Evolutionary conservation across 208 protist genomes (phyloP), one percentile per base, ranked within the genome.

Genomic region (Wallacemonas collosoma): DNA sequence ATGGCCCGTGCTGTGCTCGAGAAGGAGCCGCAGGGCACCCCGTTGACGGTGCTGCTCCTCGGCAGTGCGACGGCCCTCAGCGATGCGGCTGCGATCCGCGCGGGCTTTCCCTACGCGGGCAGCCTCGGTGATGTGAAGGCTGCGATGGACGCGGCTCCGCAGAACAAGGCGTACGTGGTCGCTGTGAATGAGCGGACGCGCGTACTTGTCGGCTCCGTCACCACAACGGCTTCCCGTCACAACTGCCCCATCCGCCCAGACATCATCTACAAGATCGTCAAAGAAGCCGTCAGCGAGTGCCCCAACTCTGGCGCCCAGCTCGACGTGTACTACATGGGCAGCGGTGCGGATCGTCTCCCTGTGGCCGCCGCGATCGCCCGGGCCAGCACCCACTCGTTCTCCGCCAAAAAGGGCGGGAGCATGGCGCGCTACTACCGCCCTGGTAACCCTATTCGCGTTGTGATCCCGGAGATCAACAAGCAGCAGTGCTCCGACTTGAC

Each of bases 211-310:
- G 87, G 83, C 8, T 73, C 73, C 63, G 77, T 93, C n/a, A 40
- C 84, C 2, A 63, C 68, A 1, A 68, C 47, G 14, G 82, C 87
- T 1, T 94, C 91, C 9, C 83, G 91, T 54, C 88, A 95, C 82
- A 95, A 95, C 76, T 93, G 86, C 74, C 43, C 86, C 0, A 44
- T 77, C 9, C 84, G 91, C 9, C 91, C 91, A 9, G 91, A 95
- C 58, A 36, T 65, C 8, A 81, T 94, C 53, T 56, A 72, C 53
- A 67, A 66, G 9, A 75, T 91, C 26, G 77, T 93, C 40, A 85
- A 85, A 58, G 71, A 75, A 36, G 86, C 87, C 2, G 43, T 93
- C 44, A 9, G 14, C 2, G 47, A 88, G 70, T 72, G 47, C 50
- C 70, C 72, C 4, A 58, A 71, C 45, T 3, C 39, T 0, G 72